phyloP scores from a whole-genome alignment of 2,329 filamentous ascomycete species.

The Verticillium tricorpus region DNA sequence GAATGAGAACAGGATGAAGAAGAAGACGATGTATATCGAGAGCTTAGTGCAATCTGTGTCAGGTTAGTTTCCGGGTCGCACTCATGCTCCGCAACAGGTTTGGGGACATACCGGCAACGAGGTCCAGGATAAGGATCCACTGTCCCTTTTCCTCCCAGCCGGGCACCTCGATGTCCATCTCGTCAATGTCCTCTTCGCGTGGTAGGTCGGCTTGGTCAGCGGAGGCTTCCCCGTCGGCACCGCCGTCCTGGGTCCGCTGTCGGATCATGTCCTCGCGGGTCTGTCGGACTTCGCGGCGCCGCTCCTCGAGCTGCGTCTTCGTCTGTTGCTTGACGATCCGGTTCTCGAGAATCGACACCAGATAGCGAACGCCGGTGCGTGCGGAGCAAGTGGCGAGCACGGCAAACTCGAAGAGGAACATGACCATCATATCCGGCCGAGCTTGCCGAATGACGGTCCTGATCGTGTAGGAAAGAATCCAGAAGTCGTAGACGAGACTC shows the following conservation, averaged over 20 bases:
- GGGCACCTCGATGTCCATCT: constrained; percentile 90
- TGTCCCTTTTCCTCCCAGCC: constrained; percentile 96
- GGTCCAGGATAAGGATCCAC: constrained; percentile 83
- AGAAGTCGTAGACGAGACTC: constrained; percentile 74
- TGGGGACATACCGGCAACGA: constrained; percentile 64
- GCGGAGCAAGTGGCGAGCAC: constrained; percentile 75
- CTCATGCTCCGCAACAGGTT: neutral
- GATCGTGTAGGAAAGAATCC: constrained; percentile 76
- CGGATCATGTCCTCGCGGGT: constrained; percentile 48
- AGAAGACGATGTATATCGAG: constrained; percentile 84
- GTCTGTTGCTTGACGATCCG: constrained; percentile 73
- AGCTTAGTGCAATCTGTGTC: constrained; percentile 80
- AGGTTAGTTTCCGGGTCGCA: neutral
- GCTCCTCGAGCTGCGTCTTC: constrained; percentile 59
- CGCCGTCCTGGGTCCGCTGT: constrained; percentile 41
- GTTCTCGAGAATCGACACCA: constrained; percentile 72
- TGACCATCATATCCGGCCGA: constrained; percentile 98
- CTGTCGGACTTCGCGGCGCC: constrained; percentile 62
- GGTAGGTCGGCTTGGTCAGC: constrained; percentile 46
- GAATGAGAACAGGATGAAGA: constrained; percentile 86
- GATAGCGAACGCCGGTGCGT: constrained; percentile 75
- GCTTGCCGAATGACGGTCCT: constrained; percentile 81
- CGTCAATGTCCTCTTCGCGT: constrained; percentile 73
- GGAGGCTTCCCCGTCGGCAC: constrained; percentile 43
- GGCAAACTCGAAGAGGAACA: constrained; percentile 98